Conservation (phyloP, 78 protist genomes). For the Pigoraptor vietnamica region DNA sequence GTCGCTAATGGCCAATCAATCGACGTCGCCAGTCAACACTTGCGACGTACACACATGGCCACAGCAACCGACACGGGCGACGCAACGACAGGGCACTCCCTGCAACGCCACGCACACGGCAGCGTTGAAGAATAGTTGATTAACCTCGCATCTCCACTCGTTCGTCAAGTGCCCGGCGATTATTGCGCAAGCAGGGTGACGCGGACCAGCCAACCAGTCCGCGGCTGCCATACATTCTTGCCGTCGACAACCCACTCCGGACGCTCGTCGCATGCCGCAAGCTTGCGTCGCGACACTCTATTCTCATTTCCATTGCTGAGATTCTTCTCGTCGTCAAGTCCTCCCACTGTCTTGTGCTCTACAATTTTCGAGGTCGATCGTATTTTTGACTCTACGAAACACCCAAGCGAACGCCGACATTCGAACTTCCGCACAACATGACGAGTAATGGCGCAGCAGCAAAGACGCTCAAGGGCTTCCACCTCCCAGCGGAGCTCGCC, state of each 20-base stretch:
- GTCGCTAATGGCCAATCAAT: too few species aligned
- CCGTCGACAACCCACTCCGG: too few species aligned
- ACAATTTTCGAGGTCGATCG: too few species aligned
- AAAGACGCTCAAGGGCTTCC: background rate
- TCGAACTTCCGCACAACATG: too few species aligned
- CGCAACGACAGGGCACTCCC: too few species aligned
- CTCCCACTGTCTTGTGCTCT: background rate
- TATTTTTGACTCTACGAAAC: too few species aligned
- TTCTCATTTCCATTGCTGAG: background rate
- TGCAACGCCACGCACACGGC: too few species aligned
- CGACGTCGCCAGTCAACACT: too few species aligned
- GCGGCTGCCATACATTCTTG: background rate
- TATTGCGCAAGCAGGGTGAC: background rate
- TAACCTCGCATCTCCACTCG: background rate
- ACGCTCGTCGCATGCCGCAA: background rate
- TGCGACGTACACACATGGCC: too few species aligned
- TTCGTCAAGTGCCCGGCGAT: background rate
- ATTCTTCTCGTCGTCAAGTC: background rate
- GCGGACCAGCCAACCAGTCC: background rate
- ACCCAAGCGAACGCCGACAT: too few species aligned
- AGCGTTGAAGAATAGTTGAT: too few species aligned
- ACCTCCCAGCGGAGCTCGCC: background rate
- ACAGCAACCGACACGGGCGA: too few species aligned
- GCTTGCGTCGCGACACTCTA: background rate
- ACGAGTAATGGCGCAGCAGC: background rate